Conservation (phyloP, 768 basidiomycete genomes). For the Collybia sordida region DNA sequence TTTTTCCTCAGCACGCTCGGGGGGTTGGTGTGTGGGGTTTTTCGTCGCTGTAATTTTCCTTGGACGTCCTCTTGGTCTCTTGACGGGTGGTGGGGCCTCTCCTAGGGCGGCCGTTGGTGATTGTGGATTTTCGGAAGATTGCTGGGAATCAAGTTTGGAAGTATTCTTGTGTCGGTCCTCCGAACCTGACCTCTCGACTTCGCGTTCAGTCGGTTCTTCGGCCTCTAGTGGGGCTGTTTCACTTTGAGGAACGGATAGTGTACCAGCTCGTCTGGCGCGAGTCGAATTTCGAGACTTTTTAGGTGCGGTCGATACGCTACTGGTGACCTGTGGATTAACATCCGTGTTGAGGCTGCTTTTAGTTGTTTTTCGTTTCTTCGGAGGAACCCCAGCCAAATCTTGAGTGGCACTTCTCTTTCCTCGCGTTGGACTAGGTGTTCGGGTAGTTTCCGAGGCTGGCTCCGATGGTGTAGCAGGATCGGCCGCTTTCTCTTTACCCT, state of each 20-base stretch:
- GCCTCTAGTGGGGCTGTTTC: too few relatives aligned
- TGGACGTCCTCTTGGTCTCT: slow-evolving; percentile 1
- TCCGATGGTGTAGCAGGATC: slow-evolving; percentile 1
- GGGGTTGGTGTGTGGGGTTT: too few relatives aligned
- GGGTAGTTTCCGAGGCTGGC: neutral
- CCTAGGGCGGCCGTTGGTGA: neutral
- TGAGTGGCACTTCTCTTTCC: slow-evolving; percentile 1
- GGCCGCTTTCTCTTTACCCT: slow-evolving; percentile 19
- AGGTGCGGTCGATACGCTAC: too few relatives aligned
- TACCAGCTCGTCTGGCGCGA: too few relatives aligned
- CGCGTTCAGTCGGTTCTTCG: too few relatives aligned
- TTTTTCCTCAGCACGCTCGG: too few relatives aligned
- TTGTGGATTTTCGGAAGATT: neutral
- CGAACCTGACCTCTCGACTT: too few relatives aligned
- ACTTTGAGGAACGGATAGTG: too few relatives aligned
- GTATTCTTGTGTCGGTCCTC: too few relatives aligned
- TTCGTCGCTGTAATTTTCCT: neutral
- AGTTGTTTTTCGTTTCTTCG: slow-evolving; percentile 11
- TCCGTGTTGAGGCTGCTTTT: neutral
- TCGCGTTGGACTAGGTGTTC: neutral
- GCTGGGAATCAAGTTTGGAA: too few relatives aligned
- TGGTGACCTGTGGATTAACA: neutral
- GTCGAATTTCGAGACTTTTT: too few relatives aligned
- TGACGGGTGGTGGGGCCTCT: neutral
- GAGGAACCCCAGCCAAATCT: neutral